Percentiles rank a stretch among this genome's conserved stretches.
Evolutionary conservation across 2,329 filamentous ascomycete species (phyloP).

Genomic region (Coniochaeta prunicola): DNA sequence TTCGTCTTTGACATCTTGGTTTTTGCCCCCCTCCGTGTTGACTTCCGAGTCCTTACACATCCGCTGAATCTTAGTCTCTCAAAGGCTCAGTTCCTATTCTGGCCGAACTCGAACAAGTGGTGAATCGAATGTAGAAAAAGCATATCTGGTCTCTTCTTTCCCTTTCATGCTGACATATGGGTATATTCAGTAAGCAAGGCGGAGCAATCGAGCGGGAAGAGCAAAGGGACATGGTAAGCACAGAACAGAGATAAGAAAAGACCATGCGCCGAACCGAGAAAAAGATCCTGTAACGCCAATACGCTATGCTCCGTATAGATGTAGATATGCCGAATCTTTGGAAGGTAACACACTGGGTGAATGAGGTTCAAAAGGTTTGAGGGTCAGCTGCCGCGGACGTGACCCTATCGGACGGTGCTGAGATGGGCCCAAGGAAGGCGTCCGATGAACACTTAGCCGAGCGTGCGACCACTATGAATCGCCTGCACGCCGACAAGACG

Average conservation of each 20-base stretch:
- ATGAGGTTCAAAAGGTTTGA: neutral
- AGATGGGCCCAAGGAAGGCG: neutral
- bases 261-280: neutral
- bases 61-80: neutral
- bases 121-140: neutral
- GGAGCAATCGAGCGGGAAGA: neutral
- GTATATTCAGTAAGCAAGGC: neutral
- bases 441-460: conserved; percentile 29
- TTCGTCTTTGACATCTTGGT: neutral
- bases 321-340: neutral
- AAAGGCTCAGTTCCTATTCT: neutral
- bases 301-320: conserved; percentile 1
- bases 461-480: conserved; percentile 45
- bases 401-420: neutral
- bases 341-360: conserved; percentile 7
- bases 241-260: neutral
- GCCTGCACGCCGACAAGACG: conserved; percentile 34
- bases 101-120: neutral
- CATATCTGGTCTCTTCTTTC: neutral
- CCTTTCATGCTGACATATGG: neutral
- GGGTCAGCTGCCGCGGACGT: neutral
- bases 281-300: neutral
- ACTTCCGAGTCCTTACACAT: neutral
- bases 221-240: neutral
- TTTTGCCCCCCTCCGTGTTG: neutral